Base-by-base conservation (phyloP, 805 yeast genomes). In the Nakazawaea anatomiae region DNA sequence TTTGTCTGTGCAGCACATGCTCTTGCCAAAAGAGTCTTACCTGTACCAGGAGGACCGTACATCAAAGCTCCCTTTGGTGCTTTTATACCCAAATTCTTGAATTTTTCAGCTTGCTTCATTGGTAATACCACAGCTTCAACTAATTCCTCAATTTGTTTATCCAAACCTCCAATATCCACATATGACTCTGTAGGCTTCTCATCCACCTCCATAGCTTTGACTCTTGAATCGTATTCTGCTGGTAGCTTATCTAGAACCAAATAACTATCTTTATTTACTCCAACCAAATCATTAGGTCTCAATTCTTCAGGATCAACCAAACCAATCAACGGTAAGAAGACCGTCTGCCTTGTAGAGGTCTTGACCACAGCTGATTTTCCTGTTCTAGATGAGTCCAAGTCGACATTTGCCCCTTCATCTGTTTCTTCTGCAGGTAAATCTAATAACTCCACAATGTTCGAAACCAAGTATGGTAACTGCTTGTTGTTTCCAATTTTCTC, bases 21-120 rank as follows among this genome's bases (percentile, higher is more conserved):
- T 67, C 97, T 84, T 8, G 99, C 99, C 58, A 94, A 76, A 54
- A 94, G 74, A 1, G 99, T 94, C 71, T 94, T 94, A 68, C 99
- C 99, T 1, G 99, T 94, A 68, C 99, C 99, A 49, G 99, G 99
- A 7, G 99, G 98, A 38, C 99, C 99, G 66, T 94, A 94, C 91
- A 94, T 89, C 49, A 94, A 76, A 4, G 97, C 98, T 67, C 99
- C 99, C 68, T 94, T 94, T 53, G 99, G 99, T 12, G 99, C 95
- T 66, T 88, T 92, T 64, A 94, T 91, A 51, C 99, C 99, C 70
- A 94, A 75, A 53, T 82, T 83, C 65, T 88, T 88, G 74, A 94
- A 92, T 71, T 94, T 92, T 51, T 94, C 99, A 28, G 96, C 96
- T 68, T 94, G 97, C 69, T 91, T 92, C 96, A 94, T 90, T 35